Percentiles rank a stretch among this genome's conserved stretches.
phyloP scores from a whole-genome alignment of 768 basidiomycete species.

The Leccinum disarticulatum region DNA sequence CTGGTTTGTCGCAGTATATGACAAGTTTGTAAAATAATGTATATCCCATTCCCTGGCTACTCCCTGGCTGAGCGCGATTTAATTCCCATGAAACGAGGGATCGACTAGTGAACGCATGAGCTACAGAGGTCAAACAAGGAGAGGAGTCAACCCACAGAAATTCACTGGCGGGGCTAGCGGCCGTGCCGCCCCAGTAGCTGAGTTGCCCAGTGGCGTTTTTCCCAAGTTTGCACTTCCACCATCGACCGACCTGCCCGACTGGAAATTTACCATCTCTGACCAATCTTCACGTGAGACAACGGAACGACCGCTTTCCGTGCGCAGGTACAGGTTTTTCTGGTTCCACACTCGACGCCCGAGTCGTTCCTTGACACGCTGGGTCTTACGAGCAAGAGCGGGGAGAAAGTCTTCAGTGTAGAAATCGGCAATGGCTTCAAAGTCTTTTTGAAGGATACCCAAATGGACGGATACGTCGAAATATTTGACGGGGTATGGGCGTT shows the following conservation, averaged over 20 bases:
- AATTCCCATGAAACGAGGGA: conserved; percentile 23
- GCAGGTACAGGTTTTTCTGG: conserved; percentile 55
- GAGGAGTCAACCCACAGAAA: conserved; percentile 24
- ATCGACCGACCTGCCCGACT: conserved; percentile 3
- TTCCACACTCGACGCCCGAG: conserved; percentile 78
- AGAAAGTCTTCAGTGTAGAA: conserved; percentile 41
- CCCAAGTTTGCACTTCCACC: conserved; percentile 1
- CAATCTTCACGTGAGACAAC: conserved; percentile 46
- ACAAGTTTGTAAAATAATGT: conserved; percentile 1
- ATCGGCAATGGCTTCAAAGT: conserved; percentile 48
- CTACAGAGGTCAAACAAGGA: neutral
- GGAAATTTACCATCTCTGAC: conserved; percentile 51
- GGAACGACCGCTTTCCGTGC: conserved; percentile 29
- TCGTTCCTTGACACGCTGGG: conserved; percentile 68
- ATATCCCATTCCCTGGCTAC: conserved; percentile 7
- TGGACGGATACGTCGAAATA: conserved; percentile 55
- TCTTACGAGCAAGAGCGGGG: conserved; percentile 48
- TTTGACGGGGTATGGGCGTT: conserved; percentile 23
- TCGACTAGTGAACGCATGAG: conserved; percentile 20
- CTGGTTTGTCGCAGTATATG: neutral
- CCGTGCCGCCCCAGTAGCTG: neutral
- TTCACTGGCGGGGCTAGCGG: conserved; percentile 12
- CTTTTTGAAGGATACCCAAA: conserved; percentile 53
- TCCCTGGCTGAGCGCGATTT: neutral
- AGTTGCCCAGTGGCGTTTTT: conserved; percentile 8